Evolutionary conservation across 31 red algal genomes (phyloP), one percentile per base, ranked within the genome.

Genomic region (Pterothamnion heteromorphum): DNA sequence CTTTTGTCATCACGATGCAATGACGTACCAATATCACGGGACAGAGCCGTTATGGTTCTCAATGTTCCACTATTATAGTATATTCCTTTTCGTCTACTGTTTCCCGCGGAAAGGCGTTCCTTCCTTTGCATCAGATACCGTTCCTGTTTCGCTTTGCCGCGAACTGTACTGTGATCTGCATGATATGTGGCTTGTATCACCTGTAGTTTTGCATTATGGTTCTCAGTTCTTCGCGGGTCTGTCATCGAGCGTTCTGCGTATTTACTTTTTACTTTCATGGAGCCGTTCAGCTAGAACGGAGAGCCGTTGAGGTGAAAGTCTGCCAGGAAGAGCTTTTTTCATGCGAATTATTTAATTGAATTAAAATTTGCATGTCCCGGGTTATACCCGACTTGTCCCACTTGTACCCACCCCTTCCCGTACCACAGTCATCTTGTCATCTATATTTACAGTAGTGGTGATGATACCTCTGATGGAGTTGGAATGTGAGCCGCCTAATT

Each of bases 311-410:
- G 76, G 5, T 27, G 24, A 81, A 81, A 81, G 4, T 27, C 24
- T 81, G 76, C 14, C 9, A 64, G 51, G n/a, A n/a, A n/a, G 51
- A 64, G 51, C n/a, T n/a, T 9, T 64, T 64, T n/a, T 64, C 51
- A 64, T 9, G 51, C n/a, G n/a, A 64, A 18, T 64, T 64, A 18
- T 64, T 64, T 81, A 20, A 81, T 81, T 81, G 76, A 27, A 81
- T 81, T 20, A 81, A 81, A 81, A 81, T 5, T 20, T 81, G 76
- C 4, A 20, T 81, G 76, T 81, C 76, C 31, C 76, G 76, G 76
- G 4, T 81, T 4, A 20, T 20, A 81, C 9, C 5, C 9, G 9
- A 81, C 76, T 81, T 81, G 76, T 27, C 76, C 24, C 23, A 81
- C 24, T 81, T 27, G 4, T 20, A 81, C 24, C 9, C 21, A 21